Base-by-base conservation (phyloP, 2,329 filamentous ascomycete genomes). In the Botryosphaeria dothidea region DNA sequence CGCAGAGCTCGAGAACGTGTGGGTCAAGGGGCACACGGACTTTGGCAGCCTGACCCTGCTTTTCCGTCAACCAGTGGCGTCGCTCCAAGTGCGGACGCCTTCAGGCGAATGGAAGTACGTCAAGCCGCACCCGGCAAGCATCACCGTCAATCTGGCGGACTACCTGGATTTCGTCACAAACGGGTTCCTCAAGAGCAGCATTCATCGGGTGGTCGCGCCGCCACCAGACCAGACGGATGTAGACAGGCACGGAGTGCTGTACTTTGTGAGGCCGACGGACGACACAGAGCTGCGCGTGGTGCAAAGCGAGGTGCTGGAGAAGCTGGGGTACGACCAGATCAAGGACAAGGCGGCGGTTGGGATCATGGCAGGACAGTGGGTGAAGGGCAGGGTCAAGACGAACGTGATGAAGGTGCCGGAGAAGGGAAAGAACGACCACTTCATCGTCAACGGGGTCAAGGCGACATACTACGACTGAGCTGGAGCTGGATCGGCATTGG, bases 161-260 rank as follows among this genome's bases (percentile, higher is more conserved):
- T 71, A 70, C 21, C 66, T 78, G 71, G 61, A 82, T 69, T 80
- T 82, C 62, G 77, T 82, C 0, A 81, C 80, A 2, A 81, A 80
- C 4, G 81, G 81, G 0, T 78, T 81, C 64, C 82, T 82, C 70
- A 80, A 81, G 67, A 80, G 80, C 4, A 82, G 81, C 4, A 71
- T 77, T 1, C 80, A 82, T 70, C 72, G 79, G 3, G 81, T 83
- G 1, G 78, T 73, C 65, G 77, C 78, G 67, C 79, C 80, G 7
- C 79, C 81, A 0, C 74, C 71, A 0, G 81, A 82, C 65, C 79
- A 80, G 69, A 45, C 69, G 1, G 61, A 71, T 3, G 65, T 76
- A 46, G 75, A 81, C 68, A 76, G 81, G 5, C 43, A 49, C 31
- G 46, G 58, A 6, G 58, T 62, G 8, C 29, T 62, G n/a, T 62